Evolutionary conservation across 108 stramenopile species (phyloP), one percentile per base, ranked within the genome.

Genomic region (Thalassiosira profunda): DNA sequence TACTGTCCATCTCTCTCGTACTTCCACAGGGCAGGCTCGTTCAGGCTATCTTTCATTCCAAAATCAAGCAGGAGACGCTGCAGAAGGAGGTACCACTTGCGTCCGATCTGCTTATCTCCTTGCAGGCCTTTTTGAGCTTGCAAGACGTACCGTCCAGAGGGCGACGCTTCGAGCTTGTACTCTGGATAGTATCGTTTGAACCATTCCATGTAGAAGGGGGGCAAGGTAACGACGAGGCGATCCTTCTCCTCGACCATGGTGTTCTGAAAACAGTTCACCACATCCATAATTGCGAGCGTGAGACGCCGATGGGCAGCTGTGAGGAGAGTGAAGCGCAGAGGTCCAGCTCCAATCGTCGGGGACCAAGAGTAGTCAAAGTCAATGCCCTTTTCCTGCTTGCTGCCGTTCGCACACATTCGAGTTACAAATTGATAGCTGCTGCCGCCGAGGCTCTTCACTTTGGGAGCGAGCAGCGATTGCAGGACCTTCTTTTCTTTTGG

Each of bases 31-130:
- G 61, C 4, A 3, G 21, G 61, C 9, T 63, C 44, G 30, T 5
- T 10, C 10, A 47, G 61, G 45, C 61, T 48, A 4, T 23, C 12
- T 8, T 47, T 30, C 5, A 45, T 34, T n/a, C 44, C 61, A 47
- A 63, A 63, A 20, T 1, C 25, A 5, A 37, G 46, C 4, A 63
- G 17, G 9, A 47, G 18, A n/a, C 17, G 18, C 26, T 47, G 34
- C 4, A 45, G 15, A 6, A 47, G 44, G 8, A 63, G 23, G n/a
- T 63, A 63, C 61, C 61, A 63, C 11, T 63, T 18, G 5, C 45
- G 43, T 25, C 61, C 61, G 35, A 63, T 63, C 12, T 29, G 15
- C n/a, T 47, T 47, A 9, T 45, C 61, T 2, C 61, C 61, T 63
- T 63, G 61, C 6, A 63, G 31, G 38, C 61, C 61, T 48, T 47